Evolutionary conservation across 164 flowering plant species (phyloP).

Genomic region (Annona cherimola): DNA sequence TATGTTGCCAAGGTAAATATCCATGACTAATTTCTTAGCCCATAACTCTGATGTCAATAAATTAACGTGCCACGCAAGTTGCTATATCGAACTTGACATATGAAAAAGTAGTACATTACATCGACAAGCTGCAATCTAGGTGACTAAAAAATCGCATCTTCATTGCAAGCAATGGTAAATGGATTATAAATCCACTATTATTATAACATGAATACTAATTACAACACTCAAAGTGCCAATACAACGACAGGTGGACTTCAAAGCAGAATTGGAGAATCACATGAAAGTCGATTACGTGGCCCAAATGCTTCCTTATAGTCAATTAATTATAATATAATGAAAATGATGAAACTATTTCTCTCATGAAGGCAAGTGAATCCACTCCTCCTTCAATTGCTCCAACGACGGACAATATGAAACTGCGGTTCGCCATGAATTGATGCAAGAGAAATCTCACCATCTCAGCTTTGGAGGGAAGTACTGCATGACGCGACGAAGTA

Average conservation of each 20-base stretch:
- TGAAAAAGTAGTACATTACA: too few relatives aligned
- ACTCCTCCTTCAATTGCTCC: neutral
- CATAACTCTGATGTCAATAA: too few relatives aligned
- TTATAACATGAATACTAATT: neutral
- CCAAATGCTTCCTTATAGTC: neutral
- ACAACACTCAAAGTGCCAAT: neutral
- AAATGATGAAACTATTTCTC: neutral
- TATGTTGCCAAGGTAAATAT: too few relatives aligned
- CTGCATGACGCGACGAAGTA: conserved; percentile 13
- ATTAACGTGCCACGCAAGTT: too few relatives aligned
- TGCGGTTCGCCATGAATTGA: neutral
- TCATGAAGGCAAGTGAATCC: neutral
- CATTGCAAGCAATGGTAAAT: neutral
- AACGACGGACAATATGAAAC: neutral
- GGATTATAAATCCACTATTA: neutral
- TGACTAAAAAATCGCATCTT: too few relatives aligned
- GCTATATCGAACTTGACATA: too few relatives aligned
- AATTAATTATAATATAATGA: too few relatives aligned
- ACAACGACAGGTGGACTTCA: neutral
- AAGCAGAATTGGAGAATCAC: neutral
- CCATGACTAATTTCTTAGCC: too few relatives aligned
- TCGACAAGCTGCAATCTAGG: too few relatives aligned
- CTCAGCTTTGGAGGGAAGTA: conserved; percentile 32
- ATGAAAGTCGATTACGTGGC: neutral
- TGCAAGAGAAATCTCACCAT: conserved; percentile 19